Percentiles rank a stretch among this genome's conserved stretches.
These are phyloP conservation scores for Dendrobium huoshanense DNA, from an alignment of 106 monocot genomes.

Conservation along the genomic window DNA sequence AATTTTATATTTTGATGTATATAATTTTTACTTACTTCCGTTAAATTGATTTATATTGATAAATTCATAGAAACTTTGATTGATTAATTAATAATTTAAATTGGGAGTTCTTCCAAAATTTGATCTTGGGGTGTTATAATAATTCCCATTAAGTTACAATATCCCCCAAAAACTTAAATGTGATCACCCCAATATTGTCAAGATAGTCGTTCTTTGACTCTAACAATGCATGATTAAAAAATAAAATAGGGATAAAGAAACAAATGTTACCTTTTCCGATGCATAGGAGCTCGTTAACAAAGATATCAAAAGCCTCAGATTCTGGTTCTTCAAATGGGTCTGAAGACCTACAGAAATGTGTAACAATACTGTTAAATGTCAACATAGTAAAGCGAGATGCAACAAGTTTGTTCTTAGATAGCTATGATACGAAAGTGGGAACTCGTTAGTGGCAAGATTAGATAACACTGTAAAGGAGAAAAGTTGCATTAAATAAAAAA, in stretches of 20 bases:
- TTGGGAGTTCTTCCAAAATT: no score
- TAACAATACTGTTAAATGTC: not conserved
- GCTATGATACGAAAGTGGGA: not conserved
- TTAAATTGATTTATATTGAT: no score
- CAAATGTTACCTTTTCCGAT: slow-evolving; percentile 62
- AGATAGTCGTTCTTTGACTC: not conserved
- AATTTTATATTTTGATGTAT: no score
- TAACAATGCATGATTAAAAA: not conserved
- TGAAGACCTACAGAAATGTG: slow-evolving; percentile 23
- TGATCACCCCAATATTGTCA: no score
- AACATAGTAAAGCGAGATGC: not conserved
- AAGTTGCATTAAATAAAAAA: no score
- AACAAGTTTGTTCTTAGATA: not conserved
- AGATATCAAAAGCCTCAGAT: slow-evolving; percentile 84
- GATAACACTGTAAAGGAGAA: not conserved
- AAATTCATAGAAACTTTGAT: no score
- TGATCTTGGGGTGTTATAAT: no score
- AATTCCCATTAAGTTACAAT: no score
- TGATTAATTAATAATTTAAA: no score
- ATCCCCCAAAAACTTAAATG: no score
- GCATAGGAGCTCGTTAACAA: slow-evolving; percentile 81
- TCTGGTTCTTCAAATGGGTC: slow-evolving; percentile 94
- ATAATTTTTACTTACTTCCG: no score
- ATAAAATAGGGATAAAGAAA: not conserved
- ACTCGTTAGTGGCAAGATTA: not conserved